Base-by-base conservation (phyloP, 352 stramenopile species). In the Phytophthora hibernalis region DNA sequence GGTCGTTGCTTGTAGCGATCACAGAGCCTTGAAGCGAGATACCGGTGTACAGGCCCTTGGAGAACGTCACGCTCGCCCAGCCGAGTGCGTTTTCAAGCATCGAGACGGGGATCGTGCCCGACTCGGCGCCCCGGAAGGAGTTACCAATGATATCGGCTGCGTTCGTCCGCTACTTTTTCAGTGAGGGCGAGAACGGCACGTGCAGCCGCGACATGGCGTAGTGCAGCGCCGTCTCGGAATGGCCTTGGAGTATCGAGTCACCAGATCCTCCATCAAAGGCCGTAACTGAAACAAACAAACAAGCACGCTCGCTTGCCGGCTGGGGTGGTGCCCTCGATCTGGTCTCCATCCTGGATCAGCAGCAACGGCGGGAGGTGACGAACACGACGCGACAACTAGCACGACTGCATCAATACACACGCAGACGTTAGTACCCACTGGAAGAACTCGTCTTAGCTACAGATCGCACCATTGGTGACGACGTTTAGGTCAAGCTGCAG, bases 21-120 rank as follows among this genome's bases (percentile, higher is more conserved):
- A 97, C 76, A 2, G 91, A 88, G 11, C 93, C 92, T 66, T 97
- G 90, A 18, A 98, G 72, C 2, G 87, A 96, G 33, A 97, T 81
- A 26, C 93, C 93, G 6, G 87, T 90, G 68, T 96, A 98, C 31
- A 98, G 61, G 13, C 93, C 75, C 54, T 82, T 85, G 48, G 80
- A 51, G 54, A 85, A 77, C 21, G 79, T 86, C 64, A 86, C 82
- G 45, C 85, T 76, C 4, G 81, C 81, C 18, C 88, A 60, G 5
- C 81, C 81, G 3, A 82, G 71, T 9, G 81, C 81, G 9, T n/a
- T n/a, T n/a, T n/a, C n/a, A n/a, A n/a, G n/a, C n/a, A n/a, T 74
- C 20, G 79, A 53, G 13, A 85, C 66, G 6, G 79, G 79, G 33
- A 90, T 83, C 3, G 78, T 54, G n/a, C 78, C 80, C 48, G 65